A percentile compares a stretch with the other conserved stretches of the same genome.
Conservation (phyloP, 2,329 filamentous ascomycete species). For the Penicillium sp. region DNA sequence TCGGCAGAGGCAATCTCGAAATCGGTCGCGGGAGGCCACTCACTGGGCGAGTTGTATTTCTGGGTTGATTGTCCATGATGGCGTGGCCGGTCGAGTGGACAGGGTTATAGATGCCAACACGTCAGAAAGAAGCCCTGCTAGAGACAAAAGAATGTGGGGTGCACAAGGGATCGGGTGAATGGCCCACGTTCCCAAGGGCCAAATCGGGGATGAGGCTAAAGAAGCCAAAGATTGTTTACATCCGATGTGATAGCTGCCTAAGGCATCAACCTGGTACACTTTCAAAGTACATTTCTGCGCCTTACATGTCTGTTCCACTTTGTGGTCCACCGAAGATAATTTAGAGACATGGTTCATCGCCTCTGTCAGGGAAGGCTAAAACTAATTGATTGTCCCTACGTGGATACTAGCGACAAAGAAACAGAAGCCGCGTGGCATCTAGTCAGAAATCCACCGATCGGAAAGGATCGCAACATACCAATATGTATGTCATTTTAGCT, state of each 20-base stretch:
- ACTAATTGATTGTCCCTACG: no score
- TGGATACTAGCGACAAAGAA: neutral
- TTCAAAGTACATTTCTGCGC: neutral
- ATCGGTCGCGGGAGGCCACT: conserved; percentile 48
- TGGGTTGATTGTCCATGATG: conserved; percentile 36
- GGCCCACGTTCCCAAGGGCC: conserved; percentile 4
- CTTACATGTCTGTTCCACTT: neutral
- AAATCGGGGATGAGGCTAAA: neutral
- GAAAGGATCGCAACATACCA: neutral
- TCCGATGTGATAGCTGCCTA: conserved; percentile 12
- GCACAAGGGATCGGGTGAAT: conserved; percentile 2
- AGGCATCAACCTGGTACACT: conserved; percentile 5
- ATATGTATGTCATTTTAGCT: neutral
- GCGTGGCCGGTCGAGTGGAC: neutral
- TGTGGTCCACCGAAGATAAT: neutral
- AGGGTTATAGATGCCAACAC: conserved; percentile 3
- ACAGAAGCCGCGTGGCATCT: conserved; percentile 1
- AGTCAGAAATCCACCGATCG: neutral
- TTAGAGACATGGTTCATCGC: neutral
- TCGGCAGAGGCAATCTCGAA: conserved; percentile 52
- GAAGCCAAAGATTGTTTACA: conserved; percentile 16
- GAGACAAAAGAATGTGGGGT: conserved; percentile 4
- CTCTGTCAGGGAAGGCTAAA: neutral
- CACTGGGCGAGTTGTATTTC: conserved; percentile 25
- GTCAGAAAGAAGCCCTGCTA: conserved; percentile 4